phyloP scores from a whole-genome alignment of 768 basidiomycete genomes.

The Antrodiella citrinella region DNA sequence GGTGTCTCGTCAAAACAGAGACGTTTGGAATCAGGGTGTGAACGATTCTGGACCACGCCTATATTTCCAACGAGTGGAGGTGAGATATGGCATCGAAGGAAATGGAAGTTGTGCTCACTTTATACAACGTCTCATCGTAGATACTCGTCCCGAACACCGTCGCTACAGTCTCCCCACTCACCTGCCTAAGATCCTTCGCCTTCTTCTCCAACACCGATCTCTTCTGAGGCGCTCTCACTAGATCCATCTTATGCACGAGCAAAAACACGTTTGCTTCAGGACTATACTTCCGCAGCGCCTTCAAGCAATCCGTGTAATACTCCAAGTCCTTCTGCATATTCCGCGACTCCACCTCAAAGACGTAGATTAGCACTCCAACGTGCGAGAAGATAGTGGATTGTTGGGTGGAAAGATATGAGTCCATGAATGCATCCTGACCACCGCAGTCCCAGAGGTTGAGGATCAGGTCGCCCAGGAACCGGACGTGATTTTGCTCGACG shows the following conservation, averaged over 20 bases:
- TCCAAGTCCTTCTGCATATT: constrained; percentile 81
- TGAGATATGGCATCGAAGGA: background rate
- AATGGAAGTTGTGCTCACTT: constrained; percentile 35
- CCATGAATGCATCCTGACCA: constrained; percentile 97
- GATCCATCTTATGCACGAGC: constrained; percentile 97
- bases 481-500: constrained; percentile 95
- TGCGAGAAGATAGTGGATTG: constrained; percentile 94
- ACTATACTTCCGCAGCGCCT: constrained; percentile 70
- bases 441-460: constrained; percentile 99
- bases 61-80: constrained; percentile 6
- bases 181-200: constrained; percentile 62
- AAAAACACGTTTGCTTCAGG: constrained; percentile 83
- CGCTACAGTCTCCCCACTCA: constrained; percentile 50
- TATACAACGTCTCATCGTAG: constrained; percentile 95
- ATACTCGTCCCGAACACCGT: constrained; percentile 92
- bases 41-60: constrained; percentile 99
- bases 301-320: constrained; percentile 89
- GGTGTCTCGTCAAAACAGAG: constrained; percentile 77
- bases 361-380: constrained; percentile 96
- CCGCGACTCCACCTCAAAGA: constrained; percentile 88
- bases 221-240: constrained; percentile 57
- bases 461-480: constrained; percentile 92
- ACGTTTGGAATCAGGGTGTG: constrained; percentile 96
- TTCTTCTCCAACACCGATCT: constrained; percentile 59
- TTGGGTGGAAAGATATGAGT: constrained; percentile 88